A percentile compares a stretch with the other conserved stretches of the same genome.
Evolutionary conservation across 345 rosid genomes (phyloP).

Genomic region (Balakata baccata): DNA sequence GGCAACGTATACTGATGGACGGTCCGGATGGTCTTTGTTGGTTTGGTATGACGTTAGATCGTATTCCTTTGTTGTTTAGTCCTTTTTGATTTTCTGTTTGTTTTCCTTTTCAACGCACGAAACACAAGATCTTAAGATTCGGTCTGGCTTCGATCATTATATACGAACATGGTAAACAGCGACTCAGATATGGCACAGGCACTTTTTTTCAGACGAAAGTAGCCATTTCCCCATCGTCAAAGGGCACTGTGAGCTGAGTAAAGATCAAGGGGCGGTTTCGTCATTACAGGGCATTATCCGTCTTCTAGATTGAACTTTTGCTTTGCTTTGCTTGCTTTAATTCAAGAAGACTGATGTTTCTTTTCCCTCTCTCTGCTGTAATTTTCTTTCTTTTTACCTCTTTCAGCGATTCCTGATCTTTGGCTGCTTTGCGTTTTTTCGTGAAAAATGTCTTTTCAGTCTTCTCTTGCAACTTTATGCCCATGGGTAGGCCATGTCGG

Average conservation of each 20-base stretch:
- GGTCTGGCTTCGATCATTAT: neutral
- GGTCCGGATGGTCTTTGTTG: constrained; percentile 15
- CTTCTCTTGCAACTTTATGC: neutral
- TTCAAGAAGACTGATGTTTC: constrained; percentile 5
- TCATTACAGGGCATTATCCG: constrained; percentile 5
- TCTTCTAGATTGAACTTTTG: constrained; percentile 5
- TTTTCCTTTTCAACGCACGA: constrained; percentile 14
- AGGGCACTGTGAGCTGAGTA: neutral
- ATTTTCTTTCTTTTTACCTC: neutral
- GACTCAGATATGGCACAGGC: constrained; percentile 9
- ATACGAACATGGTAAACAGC: constrained; percentile 11
- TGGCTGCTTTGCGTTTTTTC: neutral
- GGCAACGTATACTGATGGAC: constrained; percentile 12
- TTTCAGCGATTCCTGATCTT: neutral
- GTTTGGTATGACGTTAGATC: neutral
- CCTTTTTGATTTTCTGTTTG: neutral
- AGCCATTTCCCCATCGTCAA: neutral
- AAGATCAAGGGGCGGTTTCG: constrained; percentile 10
- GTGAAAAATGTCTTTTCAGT: neutral
- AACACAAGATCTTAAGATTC: constrained; percentile 31
- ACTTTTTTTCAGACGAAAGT: constrained; percentile 9
- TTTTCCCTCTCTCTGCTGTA: neutral
- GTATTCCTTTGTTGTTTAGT: neutral
- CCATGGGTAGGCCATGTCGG: neutral
- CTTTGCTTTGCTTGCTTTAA: constrained; percentile 5